These are phyloP conservation scores for Sporisorium sorghi DNA, from an alignment of 1,284 basidiomycete genomes.

Conservation along the genomic window DNA sequence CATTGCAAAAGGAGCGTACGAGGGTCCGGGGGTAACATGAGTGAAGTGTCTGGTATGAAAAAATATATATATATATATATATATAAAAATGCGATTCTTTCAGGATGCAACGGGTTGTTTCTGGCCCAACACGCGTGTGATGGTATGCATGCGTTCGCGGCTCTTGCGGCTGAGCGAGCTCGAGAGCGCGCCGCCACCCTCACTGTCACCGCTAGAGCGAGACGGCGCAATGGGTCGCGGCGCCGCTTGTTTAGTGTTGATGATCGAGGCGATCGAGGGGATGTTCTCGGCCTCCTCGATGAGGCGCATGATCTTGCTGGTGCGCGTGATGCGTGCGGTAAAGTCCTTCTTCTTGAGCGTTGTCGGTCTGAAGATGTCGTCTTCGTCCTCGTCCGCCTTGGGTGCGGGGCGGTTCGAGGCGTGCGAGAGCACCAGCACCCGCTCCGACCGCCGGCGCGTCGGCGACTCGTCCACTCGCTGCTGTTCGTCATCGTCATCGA, in stretches of 20 bases:
- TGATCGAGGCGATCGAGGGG: conserved; percentile 16
- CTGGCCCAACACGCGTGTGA: conserved; percentile 40
- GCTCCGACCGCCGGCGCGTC: conserved; percentile 6
- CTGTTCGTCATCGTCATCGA: conserved; percentile 16
- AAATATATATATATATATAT: no score
- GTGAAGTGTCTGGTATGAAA: no score
- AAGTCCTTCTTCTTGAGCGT: conserved; percentile 33
- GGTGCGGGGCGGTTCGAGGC: not conserved
- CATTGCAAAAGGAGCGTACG: no score
- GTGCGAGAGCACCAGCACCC: not conserved
- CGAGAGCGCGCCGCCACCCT: conserved; percentile 2
- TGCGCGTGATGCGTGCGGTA: conserved; percentile 25
- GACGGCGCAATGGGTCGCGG: not conserved
- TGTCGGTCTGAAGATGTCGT: conserved; percentile 27
- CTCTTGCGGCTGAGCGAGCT: conserved; percentile 31
- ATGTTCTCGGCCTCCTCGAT: conserved; percentile 46
- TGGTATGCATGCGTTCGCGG: conserved; percentile 33
- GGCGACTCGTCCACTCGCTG: conserved; percentile 21
- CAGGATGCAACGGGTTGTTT: conserved; percentile 7
- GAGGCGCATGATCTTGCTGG: conserved; percentile 49
- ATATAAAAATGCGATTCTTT: not conserved
- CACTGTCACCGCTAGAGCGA: not conserved
- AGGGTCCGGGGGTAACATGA: no score
- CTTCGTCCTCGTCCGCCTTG: not conserved
- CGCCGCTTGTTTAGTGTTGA: not conserved